Percentiles rank a stretch among this genome's conserved stretches.
phyloP scores from a whole-genome alignment of 768 basidiomycete genomes.

The Cyclocybe cylindracea region DNA sequence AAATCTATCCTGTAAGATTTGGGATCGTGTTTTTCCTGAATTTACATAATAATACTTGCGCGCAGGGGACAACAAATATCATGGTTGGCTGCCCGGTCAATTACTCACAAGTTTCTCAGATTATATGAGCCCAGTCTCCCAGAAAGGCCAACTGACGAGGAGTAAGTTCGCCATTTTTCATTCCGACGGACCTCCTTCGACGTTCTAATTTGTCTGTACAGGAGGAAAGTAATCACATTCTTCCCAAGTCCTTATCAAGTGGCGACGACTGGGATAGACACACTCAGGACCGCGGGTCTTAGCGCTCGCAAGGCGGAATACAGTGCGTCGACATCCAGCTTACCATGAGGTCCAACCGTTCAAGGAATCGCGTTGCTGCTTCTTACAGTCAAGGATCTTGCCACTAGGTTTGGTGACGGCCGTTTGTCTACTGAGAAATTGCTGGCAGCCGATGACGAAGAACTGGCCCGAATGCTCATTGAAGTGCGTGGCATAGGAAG shows the following conservation, averaged over 20 bases:
- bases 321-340: constrained; percentile 41
- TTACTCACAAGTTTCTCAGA: constrained; percentile 76
- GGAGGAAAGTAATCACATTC: constrained; percentile 25
- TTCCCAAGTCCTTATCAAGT: constrained; percentile 80
- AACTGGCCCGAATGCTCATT: constrained; percentile 72
- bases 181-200: not conserved
- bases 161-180: constrained; percentile 31
- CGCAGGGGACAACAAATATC: constrained; percentile 78
- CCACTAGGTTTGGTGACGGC: constrained; percentile 78
- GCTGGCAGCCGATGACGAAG: constrained; percentile 70
- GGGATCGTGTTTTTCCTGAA: not conserved
- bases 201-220: constrained; percentile 6
- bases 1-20: constrained; percentile 67
- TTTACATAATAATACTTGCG: not conserved
- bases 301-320: constrained; percentile 91
- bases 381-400: constrained; percentile 72
- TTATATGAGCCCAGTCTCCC: constrained; percentile 75
- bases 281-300: constrained; percentile 73
- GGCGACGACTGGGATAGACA: constrained; percentile 53
- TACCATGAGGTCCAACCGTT: not conserved
- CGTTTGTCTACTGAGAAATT: constrained; percentile 75
- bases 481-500: constrained; percentile 80
- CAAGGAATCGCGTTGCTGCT: not conserved
- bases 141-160: constrained; percentile 58
- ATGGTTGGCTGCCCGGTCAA: constrained; percentile 84